Evolutionary conservation across 257 asterid genomes (phyloP).

Genomic region (Penstemon newberryi): DNA sequence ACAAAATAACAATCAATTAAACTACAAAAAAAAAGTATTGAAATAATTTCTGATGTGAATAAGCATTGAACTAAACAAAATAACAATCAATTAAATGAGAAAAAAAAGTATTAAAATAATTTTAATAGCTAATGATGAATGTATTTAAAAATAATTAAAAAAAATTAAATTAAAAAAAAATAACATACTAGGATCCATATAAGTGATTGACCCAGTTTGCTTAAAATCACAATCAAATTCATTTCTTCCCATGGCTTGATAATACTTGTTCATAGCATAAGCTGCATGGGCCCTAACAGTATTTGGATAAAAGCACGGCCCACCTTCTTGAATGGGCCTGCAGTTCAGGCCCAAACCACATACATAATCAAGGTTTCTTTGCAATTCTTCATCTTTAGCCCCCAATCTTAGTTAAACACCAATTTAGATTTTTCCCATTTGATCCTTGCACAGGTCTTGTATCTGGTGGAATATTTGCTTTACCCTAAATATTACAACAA

Average conservation of each 20-base stretch:
- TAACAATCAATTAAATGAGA: too few species aligned
- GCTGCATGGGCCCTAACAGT: conserved; percentile 47
- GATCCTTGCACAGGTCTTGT: conserved; percentile 15
- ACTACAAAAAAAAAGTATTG: neutral
- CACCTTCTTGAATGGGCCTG: conserved; percentile 41
- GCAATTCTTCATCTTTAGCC: conserved; percentile 36
- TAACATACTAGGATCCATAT: conserved; percentile 40
- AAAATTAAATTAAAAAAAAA: neutral
- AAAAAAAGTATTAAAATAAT: too few species aligned
- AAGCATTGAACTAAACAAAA: too few species aligned
- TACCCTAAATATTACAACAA: conserved; percentile 41
- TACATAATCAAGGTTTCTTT: conserved; percentile 43
- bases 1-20: too few species aligned
- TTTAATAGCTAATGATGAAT: too few species aligned
- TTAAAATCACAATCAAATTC: conserved; percentile 42
- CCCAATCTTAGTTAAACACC: conserved; percentile 45
- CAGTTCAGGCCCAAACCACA: conserved; percentile 46
- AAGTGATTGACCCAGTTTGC: conserved; percentile 36
- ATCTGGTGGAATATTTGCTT: conserved; percentile 29
- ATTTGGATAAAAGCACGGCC: conserved; percentile 42
- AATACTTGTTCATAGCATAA: conserved; percentile 51
- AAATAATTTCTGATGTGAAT: too few species aligned
- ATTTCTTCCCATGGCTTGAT: conserved; percentile 32
- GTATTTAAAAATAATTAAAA: neutral
- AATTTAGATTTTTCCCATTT: conserved; percentile 26